A percentile compares a stretch with the other conserved stretches of the same genome.
These are phyloP conservation scores for Aspergillus ustus DNA, from an alignment of 2,329 filamentous ascomycete genomes.

Conservation along the genomic window DNA sequence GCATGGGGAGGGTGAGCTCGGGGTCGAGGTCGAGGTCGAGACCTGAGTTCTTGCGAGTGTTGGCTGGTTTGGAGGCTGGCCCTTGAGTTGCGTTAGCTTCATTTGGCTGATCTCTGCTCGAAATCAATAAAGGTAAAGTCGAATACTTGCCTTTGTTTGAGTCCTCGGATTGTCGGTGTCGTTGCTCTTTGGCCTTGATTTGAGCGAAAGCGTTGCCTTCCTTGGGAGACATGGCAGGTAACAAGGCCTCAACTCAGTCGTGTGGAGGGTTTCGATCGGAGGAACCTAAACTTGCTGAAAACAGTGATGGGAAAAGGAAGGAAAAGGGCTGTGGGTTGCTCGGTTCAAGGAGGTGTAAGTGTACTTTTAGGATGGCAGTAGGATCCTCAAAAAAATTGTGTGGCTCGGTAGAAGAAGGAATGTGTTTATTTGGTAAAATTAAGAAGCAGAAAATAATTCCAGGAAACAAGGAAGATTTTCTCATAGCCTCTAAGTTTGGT, in stretches of 20 bases:
- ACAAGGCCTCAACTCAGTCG: background rate
- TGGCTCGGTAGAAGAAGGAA: background rate
- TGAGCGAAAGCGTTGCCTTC: slow-evolving; percentile 35
- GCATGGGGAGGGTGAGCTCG: slow-evolving; percentile 35
- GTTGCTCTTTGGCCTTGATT: slow-evolving; percentile 25
- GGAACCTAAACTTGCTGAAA: background rate
- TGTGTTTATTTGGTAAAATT: background rate
- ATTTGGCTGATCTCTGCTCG: background rate
- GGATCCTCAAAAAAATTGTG: background rate
- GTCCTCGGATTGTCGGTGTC: slow-evolving; percentile 5
- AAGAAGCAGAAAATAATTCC: background rate
- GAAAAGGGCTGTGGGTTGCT: background rate
- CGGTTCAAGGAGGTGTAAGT: background rate
- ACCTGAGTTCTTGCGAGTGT: slow-evolving; percentile 23
- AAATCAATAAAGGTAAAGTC: background rate
- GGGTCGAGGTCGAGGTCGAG: slow-evolving; percentile 33
- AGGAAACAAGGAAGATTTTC: background rate
- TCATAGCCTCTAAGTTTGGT: background rate
- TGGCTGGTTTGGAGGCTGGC: slow-evolving; percentile 10
- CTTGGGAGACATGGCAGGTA: slow-evolving; percentile 19
- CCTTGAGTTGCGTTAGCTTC: slow-evolving; percentile 4
- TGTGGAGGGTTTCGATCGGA: background rate
- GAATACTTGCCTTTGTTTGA: slow-evolving; percentile 17
- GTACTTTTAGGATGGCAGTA: background rate
- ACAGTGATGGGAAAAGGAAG: background rate